A percentile compares a stretch with the other conserved stretches of the same genome.
These are phyloP conservation scores for baker's yeast (Saccharomyces cerevisiae) DNA, from an alignment of 805 yeast genomes.

Conservation along the genomic window DNA sequence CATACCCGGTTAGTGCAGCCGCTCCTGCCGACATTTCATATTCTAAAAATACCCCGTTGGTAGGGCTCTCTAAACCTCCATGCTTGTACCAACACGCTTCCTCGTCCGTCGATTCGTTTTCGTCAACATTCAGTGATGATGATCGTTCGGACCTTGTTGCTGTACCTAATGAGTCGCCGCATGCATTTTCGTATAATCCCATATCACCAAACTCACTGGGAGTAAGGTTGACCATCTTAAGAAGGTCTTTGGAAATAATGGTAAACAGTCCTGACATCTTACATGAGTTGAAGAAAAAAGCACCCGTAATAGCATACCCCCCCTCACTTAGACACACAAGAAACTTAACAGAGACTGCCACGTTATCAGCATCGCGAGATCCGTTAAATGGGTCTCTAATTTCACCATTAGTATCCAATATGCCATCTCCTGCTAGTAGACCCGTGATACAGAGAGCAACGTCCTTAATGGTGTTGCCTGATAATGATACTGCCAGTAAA, in stretches of 20 bases:
- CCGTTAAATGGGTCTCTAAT: background rate
- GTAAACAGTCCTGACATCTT: slow-evolving; percentile 45
- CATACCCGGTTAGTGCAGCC: background rate
- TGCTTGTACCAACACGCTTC: background rate
- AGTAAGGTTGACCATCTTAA: slow-evolving; percentile 60
- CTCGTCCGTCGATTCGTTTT: background rate
- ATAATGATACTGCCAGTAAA: background rate
- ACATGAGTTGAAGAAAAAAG: slow-evolving; percentile 2
- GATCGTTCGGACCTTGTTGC: background rate
- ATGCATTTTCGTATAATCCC: slow-evolving; percentile 75
- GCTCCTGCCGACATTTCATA: background rate
- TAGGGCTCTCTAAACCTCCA: background rate
- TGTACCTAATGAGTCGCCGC: slow-evolving; percentile 66
- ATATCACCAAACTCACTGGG: slow-evolving; percentile 72
- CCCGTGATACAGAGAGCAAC: slow-evolving; percentile 6
- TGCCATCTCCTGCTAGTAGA: background rate
- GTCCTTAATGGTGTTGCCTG: slow-evolving; percentile 5
- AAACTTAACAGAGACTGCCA: slow-evolving; percentile 2
- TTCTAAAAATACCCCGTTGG: background rate
- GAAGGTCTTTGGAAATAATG: slow-evolving; percentile 63
- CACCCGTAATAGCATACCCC: background rate
- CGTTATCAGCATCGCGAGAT: background rate
- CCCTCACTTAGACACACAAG: slow-evolving; percentile 1
- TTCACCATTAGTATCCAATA: background rate
- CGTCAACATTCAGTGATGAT: background rate